Percentiles rank a stretch among this genome's conserved stretches.
Conservation (phyloP, 2,329 filamentous ascomycete genomes). For the Colletotrichum eremochloae region DNA sequence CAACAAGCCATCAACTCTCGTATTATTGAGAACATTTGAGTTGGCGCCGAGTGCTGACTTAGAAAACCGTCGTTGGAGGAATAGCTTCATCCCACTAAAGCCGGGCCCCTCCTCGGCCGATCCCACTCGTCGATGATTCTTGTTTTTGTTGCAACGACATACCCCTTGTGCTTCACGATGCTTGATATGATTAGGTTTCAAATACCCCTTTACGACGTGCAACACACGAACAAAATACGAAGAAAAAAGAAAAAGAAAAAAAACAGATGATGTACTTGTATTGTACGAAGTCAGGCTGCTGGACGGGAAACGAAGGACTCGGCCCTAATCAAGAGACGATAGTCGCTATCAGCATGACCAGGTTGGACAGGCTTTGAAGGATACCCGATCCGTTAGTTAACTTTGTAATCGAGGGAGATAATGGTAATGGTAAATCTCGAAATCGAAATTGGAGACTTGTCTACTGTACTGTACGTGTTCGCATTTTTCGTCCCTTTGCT, state of each 20-base stretch:
- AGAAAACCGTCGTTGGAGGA: slow-evolving; percentile 31
- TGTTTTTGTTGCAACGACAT: slow-evolving; percentile 10
- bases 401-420: not conserved
- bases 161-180: slow-evolving; percentile 22
- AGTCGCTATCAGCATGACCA: slow-evolving; percentile 28
- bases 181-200: slow-evolving; percentile 29
- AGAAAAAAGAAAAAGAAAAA: not conserved
- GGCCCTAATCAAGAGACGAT: slow-evolving; percentile 31
- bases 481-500: not conserved
- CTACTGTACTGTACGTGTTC: too few relatives aligned
- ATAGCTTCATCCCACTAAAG: slow-evolving; percentile 41
- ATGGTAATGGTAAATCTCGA: slow-evolving; percentile 21
- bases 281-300: not conserved
- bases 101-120: slow-evolving; percentile 18
- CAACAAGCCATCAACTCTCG: slow-evolving; percentile 85
- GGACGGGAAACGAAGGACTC: not conserved
- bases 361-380: slow-evolving; percentile 18
- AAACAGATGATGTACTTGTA: slow-evolving; percentile 28
- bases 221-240: not conserved
- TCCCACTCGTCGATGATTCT: slow-evolving; percentile 15
- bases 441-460: not conserved
- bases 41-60: slow-evolving; percentile 42
- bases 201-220: slow-evolving; percentile 36
- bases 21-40: slow-evolving; percentile 87
- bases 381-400: slow-evolving; percentile 30